Percentiles rank a stretch among this genome's conserved stretches.
phyloP scores from a whole-genome alignment of 2,329 filamentous ascomycete species.

The Fusarium fujikuroi region DNA sequence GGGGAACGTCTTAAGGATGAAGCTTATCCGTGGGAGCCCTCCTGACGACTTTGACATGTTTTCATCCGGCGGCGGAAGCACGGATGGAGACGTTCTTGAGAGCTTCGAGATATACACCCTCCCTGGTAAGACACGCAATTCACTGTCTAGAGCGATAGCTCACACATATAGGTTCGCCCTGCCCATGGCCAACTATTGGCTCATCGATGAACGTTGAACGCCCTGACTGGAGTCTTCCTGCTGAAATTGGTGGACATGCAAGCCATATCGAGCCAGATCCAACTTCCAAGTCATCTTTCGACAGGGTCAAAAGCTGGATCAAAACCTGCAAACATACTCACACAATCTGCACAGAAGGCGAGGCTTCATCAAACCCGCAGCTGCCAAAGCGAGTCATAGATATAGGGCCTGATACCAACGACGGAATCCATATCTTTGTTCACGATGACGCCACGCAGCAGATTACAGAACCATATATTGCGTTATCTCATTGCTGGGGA shows the following conservation, averaged over 20 bases:
- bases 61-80: neutral
- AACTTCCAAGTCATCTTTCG: constrained; percentile 10
- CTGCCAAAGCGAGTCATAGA: constrained; percentile 38
- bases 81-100: constrained; percentile 4
- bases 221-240: constrained; percentile 2
- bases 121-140: constrained; percentile 2
- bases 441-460: constrained; percentile 14
- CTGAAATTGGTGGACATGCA: constrained; percentile 20
- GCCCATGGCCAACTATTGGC: constrained; percentile 38
- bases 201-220: constrained; percentile 17
- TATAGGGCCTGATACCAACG: constrained; percentile 28
- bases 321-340: constrained; percentile 24
- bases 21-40: constrained; percentile 2
- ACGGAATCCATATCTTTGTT: constrained; percentile 30
- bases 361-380: neutral
- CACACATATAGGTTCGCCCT: neutral
- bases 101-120: constrained; percentile 35
- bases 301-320: constrained; percentile 35
- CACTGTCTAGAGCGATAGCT: neutral
- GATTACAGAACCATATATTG: constrained; percentile 29
- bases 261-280: constrained; percentile 30
- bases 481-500: constrained; percentile 41
- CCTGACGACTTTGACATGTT: constrained; percentile 31
- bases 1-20: constrained; percentile 22
- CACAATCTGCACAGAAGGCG: constrained; percentile 27